phyloP scores from a whole-genome alignment of 179 eudicot species.

The Drosera spatulata region DNA sequence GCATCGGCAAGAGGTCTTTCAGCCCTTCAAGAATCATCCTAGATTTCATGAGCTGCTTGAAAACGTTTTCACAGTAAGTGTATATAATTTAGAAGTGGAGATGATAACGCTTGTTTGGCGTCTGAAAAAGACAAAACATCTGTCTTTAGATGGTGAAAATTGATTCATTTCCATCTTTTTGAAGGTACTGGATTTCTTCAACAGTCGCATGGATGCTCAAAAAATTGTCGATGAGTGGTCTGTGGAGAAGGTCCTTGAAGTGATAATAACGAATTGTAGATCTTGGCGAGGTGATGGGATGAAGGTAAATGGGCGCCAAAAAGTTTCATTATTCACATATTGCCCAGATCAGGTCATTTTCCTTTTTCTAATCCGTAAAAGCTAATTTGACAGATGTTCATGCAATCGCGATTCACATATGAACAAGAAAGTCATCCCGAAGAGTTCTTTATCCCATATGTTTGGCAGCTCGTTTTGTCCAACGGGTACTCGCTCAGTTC shows the following conservation, averaged over 20 bases:
- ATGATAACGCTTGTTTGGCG: too few species aligned
- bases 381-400: conserved; percentile 50
- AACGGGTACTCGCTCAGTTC: conserved; percentile 37
- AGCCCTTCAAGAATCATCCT: conserved; percentile 86
- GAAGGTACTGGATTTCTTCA: conserved; percentile 87
- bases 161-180: not conserved
- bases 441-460: conserved; percentile 95
- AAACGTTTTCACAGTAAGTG: conserved; percentile 80
- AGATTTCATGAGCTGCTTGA: conserved; percentile 87
- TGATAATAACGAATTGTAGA: conserved; percentile 64
- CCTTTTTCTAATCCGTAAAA: not conserved
- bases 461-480: conserved; percentile 81
- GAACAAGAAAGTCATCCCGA: conserved; percentile 99
- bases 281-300: conserved; percentile 97
- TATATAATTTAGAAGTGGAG: not conserved
- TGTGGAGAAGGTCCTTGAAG: conserved; percentile 87
- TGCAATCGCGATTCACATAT: conserved; percentile 78
- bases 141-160: not conserved
- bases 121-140: too few species aligned
- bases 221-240: conserved; percentile 74
- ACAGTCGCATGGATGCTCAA: conserved; percentile 87
- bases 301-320: conserved; percentile 37
- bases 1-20: conserved; percentile 96
- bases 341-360: not conserved
- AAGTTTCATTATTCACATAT: not conserved